Base-by-base conservation (phyloP, 75 land plant species). In the Picea glauca region DNA sequence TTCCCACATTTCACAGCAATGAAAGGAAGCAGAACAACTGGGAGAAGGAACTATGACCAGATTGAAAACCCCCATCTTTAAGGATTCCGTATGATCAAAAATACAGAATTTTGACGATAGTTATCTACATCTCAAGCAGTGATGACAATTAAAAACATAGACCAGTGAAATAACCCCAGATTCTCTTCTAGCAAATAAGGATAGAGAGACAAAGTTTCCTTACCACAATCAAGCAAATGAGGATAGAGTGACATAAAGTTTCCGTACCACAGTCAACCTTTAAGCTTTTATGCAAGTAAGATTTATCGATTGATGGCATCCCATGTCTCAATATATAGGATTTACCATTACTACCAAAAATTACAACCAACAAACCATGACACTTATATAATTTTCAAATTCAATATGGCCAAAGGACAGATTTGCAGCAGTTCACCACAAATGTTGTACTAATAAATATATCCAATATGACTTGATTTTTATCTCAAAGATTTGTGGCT, bases 121-220 rank as follows among this genome's bases (percentile, higher is more conserved):
- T 38, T 38, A 38, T 38, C 40, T 38, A 67, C 12, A 35, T 35
- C 4, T 67, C 17, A 60, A 77, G 21, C 38, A 31, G 18, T 60
- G 62, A 74, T 31, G 26, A 66, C 30, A 65, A 77, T 72, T 60
- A 26, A 58, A 21, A 58, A 77, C 38, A 30, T 12, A 66, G 35
- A n/a, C 40, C 40, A 38, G 40, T 35, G 38, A 35, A 35, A 35
- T 35, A 35, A 35, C 38, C 38, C 38, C 38, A 35, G 38, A 38
- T 38, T 38, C 40, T 38, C 40, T 38, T 38, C 40, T 38, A 38
- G 40, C 4, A 38, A 38, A 38, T 38, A 4, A 38, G 40, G 40
- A 38, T 38, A 38, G 40, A 38, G 40, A 38, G 40, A 38, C 40
- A 38, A 26, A 26, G 40, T 38, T 38, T 38, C 40, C 60, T 58